phyloP scores from a whole-genome alignment of 805 yeast genomes.

The Candida krabiensis region DNA sequence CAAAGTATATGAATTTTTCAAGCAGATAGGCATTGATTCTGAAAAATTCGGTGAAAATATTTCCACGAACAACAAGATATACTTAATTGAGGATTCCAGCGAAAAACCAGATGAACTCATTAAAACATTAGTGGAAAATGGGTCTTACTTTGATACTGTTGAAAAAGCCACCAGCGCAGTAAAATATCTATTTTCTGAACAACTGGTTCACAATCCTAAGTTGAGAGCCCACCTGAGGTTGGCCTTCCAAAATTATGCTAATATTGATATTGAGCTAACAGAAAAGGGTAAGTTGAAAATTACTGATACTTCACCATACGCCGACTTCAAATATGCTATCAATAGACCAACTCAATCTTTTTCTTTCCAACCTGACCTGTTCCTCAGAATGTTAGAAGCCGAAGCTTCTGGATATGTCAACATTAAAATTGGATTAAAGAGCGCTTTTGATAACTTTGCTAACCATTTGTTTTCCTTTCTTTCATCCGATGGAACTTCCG shows the following conservation, averaged over 20 bases:
- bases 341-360: slow-evolving; percentile 79
- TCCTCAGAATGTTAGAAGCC: slow-evolving; percentile 88
- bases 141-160: slow-evolving; percentile 53
- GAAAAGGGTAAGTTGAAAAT: slow-evolving; percentile 81
- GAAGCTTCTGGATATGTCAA: slow-evolving; percentile 74
- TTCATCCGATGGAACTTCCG: slow-evolving; percentile 78
- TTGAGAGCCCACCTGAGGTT: slow-evolving; percentile 69
- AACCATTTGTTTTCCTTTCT: slow-evolving; percentile 55
- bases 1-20: slow-evolving; percentile 61
- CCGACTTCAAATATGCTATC: slow-evolving; percentile 87
- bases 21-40: slow-evolving; percentile 75
- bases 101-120: slow-evolving; percentile 63
- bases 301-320: slow-evolving; percentile 76
- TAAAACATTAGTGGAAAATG: slow-evolving; percentile 33
- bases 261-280: slow-evolving; percentile 72
- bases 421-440: slow-evolving; percentile 58
- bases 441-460: slow-evolving; percentile 40
- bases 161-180: slow-evolving; percentile 66
- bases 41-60: slow-evolving; percentile 82
- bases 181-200: slow-evolving; percentile 73
- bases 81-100: slow-evolving; percentile 67
- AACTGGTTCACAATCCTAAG: slow-evolving; percentile 76
- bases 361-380: slow-evolving; percentile 72
- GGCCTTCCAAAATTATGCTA: slow-evolving; percentile 62
- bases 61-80: slow-evolving; percentile 61